Evolutionary conservation across 75 land plant species (phyloP), one percentile per base, ranked within the genome.

Genomic region (Chamaecyparis obtusa): DNA sequence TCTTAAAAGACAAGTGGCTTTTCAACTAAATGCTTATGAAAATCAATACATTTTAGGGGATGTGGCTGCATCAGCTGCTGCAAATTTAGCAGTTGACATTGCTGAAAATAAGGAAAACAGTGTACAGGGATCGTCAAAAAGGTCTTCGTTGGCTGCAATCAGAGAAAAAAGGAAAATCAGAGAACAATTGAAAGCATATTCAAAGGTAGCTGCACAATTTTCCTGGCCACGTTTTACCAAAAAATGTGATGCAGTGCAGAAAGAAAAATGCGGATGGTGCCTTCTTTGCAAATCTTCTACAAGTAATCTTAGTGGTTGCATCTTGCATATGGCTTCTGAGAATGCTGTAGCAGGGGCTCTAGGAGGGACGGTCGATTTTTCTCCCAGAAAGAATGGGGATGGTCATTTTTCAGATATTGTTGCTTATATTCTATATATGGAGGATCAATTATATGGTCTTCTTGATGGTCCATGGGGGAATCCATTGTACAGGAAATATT

Each of bases 181-280:
- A 71, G 51, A 84, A 46, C 96, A 95, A 81, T 87, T 95, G 75
- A 95, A 92, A 69, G 91, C 79, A 33, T 94, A 96, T 84, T 80
- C 88, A 19, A 93, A 90, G 85, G 90, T 88, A 37, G 87, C 71
- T 51, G 48, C 60, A 10, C 92, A 84, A 32, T 95, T 94, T 86
- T 87, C 83, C 88, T 98, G 96, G 97, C 90, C 92, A 67, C 87
- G 86, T 84, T 83, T 87, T 30, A 92, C 86, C 43, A 92, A 90
- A 43, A 79, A 86, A 44, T 71, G 60, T 84, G 69, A 86, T 27
- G 93, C 92, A 81, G 71, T 79, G 6, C 87, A 79, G 69, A 93
- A 89, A 80, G 99, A 98, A 86, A 92, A 90, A 24, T 98, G 99
- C 91, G 99, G 99, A 9, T 98, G 99, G 99, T 98, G 99, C 90